Conservation (phyloP, 371 early-diverging fungal species). For the Circinella minor region DNA sequence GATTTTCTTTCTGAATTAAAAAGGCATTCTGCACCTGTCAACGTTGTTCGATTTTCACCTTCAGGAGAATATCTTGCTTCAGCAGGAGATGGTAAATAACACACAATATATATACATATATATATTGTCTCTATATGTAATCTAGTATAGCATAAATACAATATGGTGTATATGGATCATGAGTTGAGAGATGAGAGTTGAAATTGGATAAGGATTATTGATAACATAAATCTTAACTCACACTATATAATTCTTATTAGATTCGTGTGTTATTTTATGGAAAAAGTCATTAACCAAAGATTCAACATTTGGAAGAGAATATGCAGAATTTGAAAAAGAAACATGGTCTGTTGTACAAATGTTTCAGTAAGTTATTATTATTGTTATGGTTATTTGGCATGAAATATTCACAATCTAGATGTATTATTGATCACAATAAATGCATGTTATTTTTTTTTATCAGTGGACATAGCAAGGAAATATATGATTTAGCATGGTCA, state of each 20-base stretch:
- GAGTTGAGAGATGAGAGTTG: too few relatives aligned
- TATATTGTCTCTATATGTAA: too few relatives aligned
- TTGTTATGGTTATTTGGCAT: neutral
- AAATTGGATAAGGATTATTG: too few relatives aligned
- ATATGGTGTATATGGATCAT: neutral
- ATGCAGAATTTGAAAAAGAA: slow-evolving; percentile 48
- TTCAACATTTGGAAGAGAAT: slow-evolving; percentile 35
- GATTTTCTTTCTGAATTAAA: slow-evolving; percentile 86
- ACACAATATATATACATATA: too few relatives aligned
- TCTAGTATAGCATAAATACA: neutral
- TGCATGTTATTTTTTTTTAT: neutral
- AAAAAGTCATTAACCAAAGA: slow-evolving; percentile 51
- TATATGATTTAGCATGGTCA: slow-evolving; percentile 96
- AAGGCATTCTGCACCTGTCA: slow-evolving; percentile 90
- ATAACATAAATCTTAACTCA: neutral
- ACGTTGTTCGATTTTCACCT: slow-evolving; percentile 93
- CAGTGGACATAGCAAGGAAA: slow-evolving; percentile 69
- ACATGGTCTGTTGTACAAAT: slow-evolving; percentile 63
- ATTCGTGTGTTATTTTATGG: slow-evolving; percentile 90
- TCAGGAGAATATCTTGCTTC: slow-evolving; percentile 80
- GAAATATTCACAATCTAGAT: neutral
- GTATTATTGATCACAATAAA: neutral
- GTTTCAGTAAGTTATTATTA: slow-evolving; percentile 43
- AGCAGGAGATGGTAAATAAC: slow-evolving; percentile 83
- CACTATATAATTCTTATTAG: slow-evolving; percentile 35